A percentile compares a stretch with the other conserved stretches of the same genome.
Conservation (phyloP, 257 asterid genomes). For the Penstemon barbatus region DNA sequence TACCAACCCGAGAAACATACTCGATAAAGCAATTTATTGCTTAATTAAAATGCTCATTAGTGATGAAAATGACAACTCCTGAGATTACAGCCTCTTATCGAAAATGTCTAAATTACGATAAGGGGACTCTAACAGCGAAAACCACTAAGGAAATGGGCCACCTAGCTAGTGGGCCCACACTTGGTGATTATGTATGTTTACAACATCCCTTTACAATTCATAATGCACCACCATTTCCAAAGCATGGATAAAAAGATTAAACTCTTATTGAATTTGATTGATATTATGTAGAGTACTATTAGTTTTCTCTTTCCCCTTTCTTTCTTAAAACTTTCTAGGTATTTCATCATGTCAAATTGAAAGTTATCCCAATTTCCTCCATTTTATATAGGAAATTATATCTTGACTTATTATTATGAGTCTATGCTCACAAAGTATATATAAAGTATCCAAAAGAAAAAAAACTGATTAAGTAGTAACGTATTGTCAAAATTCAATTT, state of each 20-base stretch:
- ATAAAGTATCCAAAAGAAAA: too few species aligned
- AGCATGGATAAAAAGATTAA: conserved; percentile 17
- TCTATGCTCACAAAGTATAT: too few species aligned
- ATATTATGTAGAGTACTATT: too few species aligned
- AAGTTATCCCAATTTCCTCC: too few species aligned
- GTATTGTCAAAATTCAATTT: too few species aligned
- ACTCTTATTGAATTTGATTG: conserved; percentile 8
- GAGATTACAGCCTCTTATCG: conserved; percentile 22
- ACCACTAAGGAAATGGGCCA: conserved; percentile 37
- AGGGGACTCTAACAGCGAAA: conserved; percentile 35
- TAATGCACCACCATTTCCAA: conserved; percentile 38
- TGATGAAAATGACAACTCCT: conserved; percentile 30
- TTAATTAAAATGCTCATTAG: conserved; percentile 3
- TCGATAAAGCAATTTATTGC: conserved; percentile 22
- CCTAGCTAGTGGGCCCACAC: conserved; percentile 31
- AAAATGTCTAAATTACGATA: conserved; percentile 22
- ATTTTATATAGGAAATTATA: too few species aligned
- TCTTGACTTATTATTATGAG: too few species aligned
- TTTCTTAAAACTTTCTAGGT: too few species aligned
- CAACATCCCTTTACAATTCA: conserved; percentile 29
- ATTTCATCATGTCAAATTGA: too few species aligned
- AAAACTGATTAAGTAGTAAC: too few species aligned
- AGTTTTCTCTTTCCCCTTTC: too few species aligned
- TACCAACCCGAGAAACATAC: conserved; percentile 22
- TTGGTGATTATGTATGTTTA: conserved; percentile 19